These are phyloP conservation scores for Escovopsis sp. DNA, from an alignment of 2,329 filamentous ascomycete species.

Conservation along the genomic window DNA sequence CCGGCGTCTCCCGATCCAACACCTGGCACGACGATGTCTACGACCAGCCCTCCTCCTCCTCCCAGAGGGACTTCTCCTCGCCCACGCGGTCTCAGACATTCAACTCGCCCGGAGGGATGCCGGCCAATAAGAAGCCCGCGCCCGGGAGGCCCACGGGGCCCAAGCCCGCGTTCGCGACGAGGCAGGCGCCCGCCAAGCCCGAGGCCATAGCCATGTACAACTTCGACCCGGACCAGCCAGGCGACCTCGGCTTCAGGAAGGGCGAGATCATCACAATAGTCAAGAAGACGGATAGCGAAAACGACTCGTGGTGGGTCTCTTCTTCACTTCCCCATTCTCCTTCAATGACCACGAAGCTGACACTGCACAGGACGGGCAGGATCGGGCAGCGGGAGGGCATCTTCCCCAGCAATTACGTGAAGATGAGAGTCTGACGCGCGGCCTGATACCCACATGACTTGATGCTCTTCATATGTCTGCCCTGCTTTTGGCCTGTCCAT, in stretches of 20 bases:
- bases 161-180: constrained; percentile 64
- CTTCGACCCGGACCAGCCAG: constrained; percentile 86
- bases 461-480: neutral
- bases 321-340: neutral
- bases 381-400: constrained; percentile 77
- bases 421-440: constrained; percentile 38
- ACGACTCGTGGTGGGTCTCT: constrained; percentile 73
- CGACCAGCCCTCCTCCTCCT: constrained; percentile 32
- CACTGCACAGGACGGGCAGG: constrained; percentile 57
- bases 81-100: constrained; percentile 38
- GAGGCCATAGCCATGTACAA: constrained; percentile 86
- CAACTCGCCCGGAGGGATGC: constrained; percentile 31
- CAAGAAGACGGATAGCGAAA: constrained; percentile 85
- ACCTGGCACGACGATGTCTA: constrained; percentile 69
- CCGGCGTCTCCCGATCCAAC: constrained; percentile 54
- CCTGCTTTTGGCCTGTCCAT: too few relatives aligned
- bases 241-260: constrained; percentile 92
- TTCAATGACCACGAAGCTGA: neutral
- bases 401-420: constrained; percentile 74
- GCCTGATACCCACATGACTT: constrained; percentile 4
- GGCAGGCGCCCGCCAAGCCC: constrained; percentile 40
- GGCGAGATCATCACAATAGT: constrained; percentile 89
- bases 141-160: constrained; percentile 73
- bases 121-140: constrained; percentile 32
- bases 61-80: constrained; percentile 17